These are phyloP conservation scores for Penicillium verhagenii DNA, from an alignment of 495 filamentous ascomycete species.

Conservation along the genomic window DNA sequence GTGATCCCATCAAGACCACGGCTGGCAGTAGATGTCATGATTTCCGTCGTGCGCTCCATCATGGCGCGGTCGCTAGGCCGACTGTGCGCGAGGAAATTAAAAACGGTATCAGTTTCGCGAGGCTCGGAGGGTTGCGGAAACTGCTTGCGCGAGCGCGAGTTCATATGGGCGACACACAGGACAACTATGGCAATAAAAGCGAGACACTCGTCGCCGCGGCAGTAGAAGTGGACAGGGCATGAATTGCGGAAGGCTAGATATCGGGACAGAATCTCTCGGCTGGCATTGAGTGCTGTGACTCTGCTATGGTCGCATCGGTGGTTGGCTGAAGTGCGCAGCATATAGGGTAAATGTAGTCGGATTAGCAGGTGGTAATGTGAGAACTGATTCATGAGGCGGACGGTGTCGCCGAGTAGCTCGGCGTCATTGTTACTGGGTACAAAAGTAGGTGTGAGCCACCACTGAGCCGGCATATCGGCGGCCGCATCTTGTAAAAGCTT, in stretches of 20 bases:
- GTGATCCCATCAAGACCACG: constrained; percentile 20
- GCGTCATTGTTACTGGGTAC: not conserved
- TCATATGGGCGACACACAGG: constrained; percentile 26
- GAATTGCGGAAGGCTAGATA: constrained; percentile 16
- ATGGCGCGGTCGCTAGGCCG: constrained; percentile 42
- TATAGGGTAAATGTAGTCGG: constrained; percentile 23
- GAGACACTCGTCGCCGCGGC: constrained; percentile 51
- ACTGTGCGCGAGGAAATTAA: constrained; percentile 38
- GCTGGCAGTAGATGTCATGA: constrained; percentile 28
- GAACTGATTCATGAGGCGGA: constrained; percentile 33
- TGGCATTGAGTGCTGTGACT: constrained; percentile 40
- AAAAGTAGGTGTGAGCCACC: constrained; percentile 33
- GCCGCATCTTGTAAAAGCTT: constrained; percentile 41
- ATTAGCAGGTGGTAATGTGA: constrained; percentile 35
- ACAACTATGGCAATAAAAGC: constrained; percentile 47
- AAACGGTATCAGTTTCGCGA: constrained; percentile 4
- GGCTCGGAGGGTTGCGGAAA: not conserved
- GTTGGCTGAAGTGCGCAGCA: constrained; percentile 13
- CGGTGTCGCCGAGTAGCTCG: constrained; percentile 7
- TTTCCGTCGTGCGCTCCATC: constrained; percentile 40
- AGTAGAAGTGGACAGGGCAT: constrained; percentile 31
- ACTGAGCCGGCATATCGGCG: constrained; percentile 34
- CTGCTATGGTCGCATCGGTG: constrained; percentile 25
- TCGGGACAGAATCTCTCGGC: constrained; percentile 30
- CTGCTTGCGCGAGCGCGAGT: constrained; percentile 26